These are phyloP conservation scores for Trifolium dubium DNA, from an alignment of 306 rosid species.

Conservation along the genomic window DNA sequence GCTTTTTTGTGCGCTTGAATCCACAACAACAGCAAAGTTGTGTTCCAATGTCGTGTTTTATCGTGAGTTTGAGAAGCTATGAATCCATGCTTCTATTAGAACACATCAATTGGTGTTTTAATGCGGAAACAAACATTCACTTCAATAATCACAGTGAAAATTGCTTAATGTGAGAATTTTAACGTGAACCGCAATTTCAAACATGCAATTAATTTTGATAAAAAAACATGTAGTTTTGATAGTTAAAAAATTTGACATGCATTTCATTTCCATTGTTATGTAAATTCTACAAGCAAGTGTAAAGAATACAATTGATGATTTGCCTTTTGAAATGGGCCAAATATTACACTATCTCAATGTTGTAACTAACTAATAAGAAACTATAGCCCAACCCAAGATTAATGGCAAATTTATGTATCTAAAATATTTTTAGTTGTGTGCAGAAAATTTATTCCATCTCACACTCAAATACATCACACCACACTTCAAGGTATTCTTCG, in stretches of 20 bases:
- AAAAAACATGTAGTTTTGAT: too few species aligned
- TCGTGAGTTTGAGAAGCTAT: too few species aligned
- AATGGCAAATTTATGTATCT: neutral
- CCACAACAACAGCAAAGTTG: too few species aligned
- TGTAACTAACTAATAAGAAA: conserved; percentile 5
- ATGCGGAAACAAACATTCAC: too few species aligned
- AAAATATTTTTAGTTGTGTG: neutral
- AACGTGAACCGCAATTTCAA: neutral
- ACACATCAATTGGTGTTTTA: too few species aligned
- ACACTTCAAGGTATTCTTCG: too few species aligned
- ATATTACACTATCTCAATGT: neutral
- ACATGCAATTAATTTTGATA: neutral
- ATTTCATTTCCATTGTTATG: neutral
- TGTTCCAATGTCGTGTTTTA: too few species aligned
- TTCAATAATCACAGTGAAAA: neutral
- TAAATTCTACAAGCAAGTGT: too few species aligned
- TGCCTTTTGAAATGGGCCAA: neutral
- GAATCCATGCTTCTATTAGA: too few species aligned
- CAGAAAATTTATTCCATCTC: too few species aligned
- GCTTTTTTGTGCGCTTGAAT: neutral
- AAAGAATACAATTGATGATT: too few species aligned
- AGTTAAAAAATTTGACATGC: neutral
- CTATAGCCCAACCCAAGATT: neutral
- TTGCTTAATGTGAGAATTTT: neutral
- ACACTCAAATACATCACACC: too few species aligned